Conservation (phyloP, 306 rosid species). For the Casuarina equisetifolia region DNA sequence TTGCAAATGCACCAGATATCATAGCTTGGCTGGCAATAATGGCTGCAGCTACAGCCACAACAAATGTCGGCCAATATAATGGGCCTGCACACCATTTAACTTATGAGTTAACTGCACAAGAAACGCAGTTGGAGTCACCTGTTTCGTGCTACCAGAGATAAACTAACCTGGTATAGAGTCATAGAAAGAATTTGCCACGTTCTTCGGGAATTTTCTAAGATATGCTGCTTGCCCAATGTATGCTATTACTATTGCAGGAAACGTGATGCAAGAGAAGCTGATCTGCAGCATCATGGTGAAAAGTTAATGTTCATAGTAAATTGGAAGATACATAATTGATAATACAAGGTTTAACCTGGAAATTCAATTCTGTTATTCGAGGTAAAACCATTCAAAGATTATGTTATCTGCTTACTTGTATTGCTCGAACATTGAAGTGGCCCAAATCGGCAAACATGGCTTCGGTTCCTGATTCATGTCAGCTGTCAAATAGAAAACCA, state of each 20-base stretch:
- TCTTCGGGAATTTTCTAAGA: conserved; percentile 48
- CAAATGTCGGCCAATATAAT: conserved; percentile 84
- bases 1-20: conserved; percentile 85
- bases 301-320: not conserved
- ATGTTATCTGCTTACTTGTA: conserved; percentile 53
- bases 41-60: conserved; percentile 72
- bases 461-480: conserved; percentile 55
- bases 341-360: no score
- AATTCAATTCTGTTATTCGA: no score
- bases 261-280: conserved; percentile 50
- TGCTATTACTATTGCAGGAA: conserved; percentile 47
- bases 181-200: conserved; percentile 46
- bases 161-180: conserved; percentile 46
- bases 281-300: conserved; percentile 34
- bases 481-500: not conserved
- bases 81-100: conserved; percentile 39
- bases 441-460: conserved; percentile 98
- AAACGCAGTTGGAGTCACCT: not conserved
- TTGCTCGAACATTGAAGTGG: conserved; percentile 66
- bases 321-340: no score
- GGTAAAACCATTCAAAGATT: not conserved
- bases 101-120: not conserved
- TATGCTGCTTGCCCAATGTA: conserved; percentile 63
- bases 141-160: not conserved
- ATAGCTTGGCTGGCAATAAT: conserved; percentile 90